Base-by-base conservation (phyloP, 2,329 filamentous ascomycete genomes). In the Exophiala sp. region DNA sequence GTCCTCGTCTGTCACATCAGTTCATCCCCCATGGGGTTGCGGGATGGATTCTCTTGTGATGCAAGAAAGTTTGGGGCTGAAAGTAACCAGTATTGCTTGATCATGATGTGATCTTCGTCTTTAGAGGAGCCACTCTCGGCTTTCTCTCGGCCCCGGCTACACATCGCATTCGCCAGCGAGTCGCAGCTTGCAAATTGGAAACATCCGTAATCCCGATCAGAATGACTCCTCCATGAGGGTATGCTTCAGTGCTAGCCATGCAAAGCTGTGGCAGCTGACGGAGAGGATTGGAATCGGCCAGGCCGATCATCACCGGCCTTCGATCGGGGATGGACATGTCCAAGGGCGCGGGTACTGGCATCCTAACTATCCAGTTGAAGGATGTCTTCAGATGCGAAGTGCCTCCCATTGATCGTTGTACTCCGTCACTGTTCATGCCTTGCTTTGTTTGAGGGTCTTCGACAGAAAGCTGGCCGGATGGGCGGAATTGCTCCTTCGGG, bases 281-380 rank as follows among this genome's bases (percentile, higher is more conserved):
- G n/a, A n/a, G n/a, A n/a, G n/a, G n/a, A n/a, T n/a, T n/a, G n/a
- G n/a, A n/a, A n/a, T 37, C 11, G 34, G 7, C 11, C 14, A 13
- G 19, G 38, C 8, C 38, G 38, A 41, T 41, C 19, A 39, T n/a
- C 19, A 39, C 21, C 37, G 13, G 37, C n/a, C 37, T 39, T 39
- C 16, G 37, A 7, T 21, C 16, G n/a, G 37, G n/a, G 21, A 27
- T 10, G 21, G 21, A 19, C 7, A 19, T 39, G 37, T 21, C 37
- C 16, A 10, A 7, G 16, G 14, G 10, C 5, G 5, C 16, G 8
- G n/a, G 37, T 21, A 9, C 35, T 19, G 13, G 19, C 13, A 19
- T 5, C 2, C 14, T 19, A 4, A 19, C 4, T 4, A 9, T 19
- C 19, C 35, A 38, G 35, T 38, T 32, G 29, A n/a, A n/a, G 29